Evolutionary conservation across 164 flowering plant species (phyloP).

Genomic region (Stephania japonica): DNA sequence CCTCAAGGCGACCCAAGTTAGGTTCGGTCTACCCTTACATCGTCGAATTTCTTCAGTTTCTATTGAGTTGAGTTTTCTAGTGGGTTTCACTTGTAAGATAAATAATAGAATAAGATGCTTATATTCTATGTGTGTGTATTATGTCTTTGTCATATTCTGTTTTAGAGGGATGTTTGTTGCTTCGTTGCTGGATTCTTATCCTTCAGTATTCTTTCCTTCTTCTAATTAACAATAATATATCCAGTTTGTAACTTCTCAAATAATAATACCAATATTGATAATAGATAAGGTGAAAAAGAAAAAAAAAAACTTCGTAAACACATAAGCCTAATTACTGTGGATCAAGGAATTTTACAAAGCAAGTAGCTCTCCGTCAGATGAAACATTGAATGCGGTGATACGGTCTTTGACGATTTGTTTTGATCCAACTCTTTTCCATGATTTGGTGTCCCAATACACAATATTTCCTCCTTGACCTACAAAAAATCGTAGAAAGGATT

Average conservation of each 20-base stretch:
- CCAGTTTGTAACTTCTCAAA: background rate
- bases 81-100: background rate
- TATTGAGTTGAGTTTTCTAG: background rate
- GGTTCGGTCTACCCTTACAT: no score
- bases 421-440: conserved; percentile 63
- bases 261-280: no score
- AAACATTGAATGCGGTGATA: conserved; percentile 68
- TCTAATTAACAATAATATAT: background rate
- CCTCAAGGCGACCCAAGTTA: no score
- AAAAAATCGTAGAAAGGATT: conserved; percentile 6
- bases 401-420: conserved; percentile 55
- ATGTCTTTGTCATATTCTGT: no score
- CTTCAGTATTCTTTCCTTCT: no score
- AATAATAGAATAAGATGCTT: background rate
- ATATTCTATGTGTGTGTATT: no score
- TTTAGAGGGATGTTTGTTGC: no score
- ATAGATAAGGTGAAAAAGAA: no score
- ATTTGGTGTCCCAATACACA: conserved; percentile 54
- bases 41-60: no score
- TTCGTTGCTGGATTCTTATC: no score
- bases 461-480: conserved; percentile 65
- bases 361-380: conserved; percentile 70
- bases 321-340: background rate
- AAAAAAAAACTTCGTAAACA: background rate
- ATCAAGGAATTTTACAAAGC: conserved; percentile 52